Base-by-base conservation (phyloP, 2,329 filamentous ascomycete species). In the Myrmaecium sp. region DNA sequence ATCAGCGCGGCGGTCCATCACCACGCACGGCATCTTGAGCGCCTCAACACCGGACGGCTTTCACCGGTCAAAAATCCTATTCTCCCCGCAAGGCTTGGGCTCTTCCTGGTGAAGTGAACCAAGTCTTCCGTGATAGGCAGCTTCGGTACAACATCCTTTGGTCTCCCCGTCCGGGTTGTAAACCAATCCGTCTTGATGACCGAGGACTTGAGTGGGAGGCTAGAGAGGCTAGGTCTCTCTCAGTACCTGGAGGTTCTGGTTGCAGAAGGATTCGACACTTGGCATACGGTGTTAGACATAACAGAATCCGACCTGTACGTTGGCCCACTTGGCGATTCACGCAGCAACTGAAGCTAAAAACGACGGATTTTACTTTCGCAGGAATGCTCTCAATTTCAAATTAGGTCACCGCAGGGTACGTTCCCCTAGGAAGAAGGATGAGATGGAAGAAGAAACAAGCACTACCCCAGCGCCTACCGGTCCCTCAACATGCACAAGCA, bases 241-340 rank as follows among this genome's bases (percentile, higher is more conserved):
- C 76, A 83, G 53, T 86, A 89, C 55, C 65, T 79, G 32, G 63
- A 74, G 37, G 55, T 61, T 30, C 79, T 89, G 40, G 47, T 80
- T 22, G 69, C 79, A 28, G 78, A 86, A 51, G 80, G 80, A 3
- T 89, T 89, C 48, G 80, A 89, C 49, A 71, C 73, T 7, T 86
- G 80, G 80, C 76, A 82, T 17, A 83, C 74, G 1, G 73, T 86
- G 29, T 60, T 83, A 26, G 79, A 86, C 44, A 83, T 89, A 28
- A 82, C 79, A 33, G 80, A 86, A 51, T 78, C 76, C 14, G 80
- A 89, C 43, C 60, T 89, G 75, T 82, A 52, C 47, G 72, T 27
- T 3, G 6, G 3, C n/a, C 9, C 17, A 5, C 16, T 10, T 12
- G 5, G 17, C 13, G 26, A n/a, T n/a, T n/a, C n/a, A n/a, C n/a